Base-by-base conservation (phyloP, 192 early-diverging fungal genomes). In the Backusella sp. region DNA sequence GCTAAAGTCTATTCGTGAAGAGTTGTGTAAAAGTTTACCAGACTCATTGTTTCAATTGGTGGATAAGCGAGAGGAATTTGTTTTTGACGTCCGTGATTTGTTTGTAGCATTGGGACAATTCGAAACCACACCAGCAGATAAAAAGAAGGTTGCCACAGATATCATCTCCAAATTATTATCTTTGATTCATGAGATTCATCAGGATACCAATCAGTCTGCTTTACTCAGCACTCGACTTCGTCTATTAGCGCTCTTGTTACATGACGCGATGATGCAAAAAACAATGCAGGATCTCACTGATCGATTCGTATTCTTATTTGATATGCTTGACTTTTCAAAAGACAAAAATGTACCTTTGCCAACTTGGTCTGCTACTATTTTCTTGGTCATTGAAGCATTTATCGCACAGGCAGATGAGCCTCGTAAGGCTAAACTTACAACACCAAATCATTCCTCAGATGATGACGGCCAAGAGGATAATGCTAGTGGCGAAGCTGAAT, bases 21-120 rank as follows among this genome's bases (percentile, higher is more conserved):
- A 77, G n/a, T 52, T 90, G 19, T 82, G 90, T 21, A 77, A 84
- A 2, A 79, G 80, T 37, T 36, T 94, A 32, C 52, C 76, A 17
- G 46, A 8, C 34, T 82, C 34, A 68, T 78, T 62, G 30, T 91
- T 67, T 82, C 74, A 56, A 32, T 91, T 81, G 32, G 77, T 90
- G 8, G 89, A 88, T 73, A 69, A 79, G 32, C 73, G 84, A 72
- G 91, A 92, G 7, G 89, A 86, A 28, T 81, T 91, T 36, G 86
- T 91, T 14, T 95, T 93, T 77, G 80, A 86, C 32, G 77, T 94
- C 3, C 90, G 90, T 62, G 92, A 94, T 26, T 70, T 94, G 28
- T 73, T 92, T 28, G 84, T 86, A 8, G 76, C 91, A 12, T 37
- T 91, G 17, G 83, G 85, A 52, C 88, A 91, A 73, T 77, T 81